A percentile compares a stretch with the other conserved stretches of the same genome.
phyloP scores from a whole-genome alignment of 176 grass and related monocot genomes.

The Aegilops tauschii region DNA sequence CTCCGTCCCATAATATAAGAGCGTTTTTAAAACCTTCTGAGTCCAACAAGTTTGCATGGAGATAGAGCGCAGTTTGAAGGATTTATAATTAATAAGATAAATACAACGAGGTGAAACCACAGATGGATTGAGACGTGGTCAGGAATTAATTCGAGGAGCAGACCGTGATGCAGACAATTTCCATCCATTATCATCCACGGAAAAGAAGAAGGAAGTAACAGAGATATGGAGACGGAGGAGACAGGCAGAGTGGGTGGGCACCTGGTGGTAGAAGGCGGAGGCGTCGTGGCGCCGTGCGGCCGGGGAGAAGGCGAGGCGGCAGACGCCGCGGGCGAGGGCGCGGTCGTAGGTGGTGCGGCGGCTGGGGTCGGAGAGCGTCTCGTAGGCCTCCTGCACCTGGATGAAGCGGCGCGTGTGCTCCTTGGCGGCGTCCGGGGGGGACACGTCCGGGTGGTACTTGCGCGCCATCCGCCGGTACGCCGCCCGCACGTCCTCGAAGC shows the following conservation, averaged over 20 bases:
- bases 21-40: neutral
- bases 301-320: constrained; percentile 45
- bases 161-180: neutral
- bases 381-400: constrained; percentile 85
- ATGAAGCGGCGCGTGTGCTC: constrained; percentile 79
- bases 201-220: no score
- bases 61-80: no score
- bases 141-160: neutral
- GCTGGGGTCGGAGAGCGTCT: constrained; percentile 82
- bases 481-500: constrained; percentile 61
- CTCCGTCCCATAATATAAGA: no score
- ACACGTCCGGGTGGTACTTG: constrained; percentile 92
- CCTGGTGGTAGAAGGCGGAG: constrained; percentile 37
- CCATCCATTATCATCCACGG: neutral
- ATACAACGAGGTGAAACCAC: no score
- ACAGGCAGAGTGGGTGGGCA: neutral
- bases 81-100: no score
- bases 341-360: constrained; percentile 64
- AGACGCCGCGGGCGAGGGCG: constrained; percentile 47
- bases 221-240: neutral
- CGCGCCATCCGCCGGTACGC: constrained; percentile 74
- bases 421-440: constrained; percentile 52
- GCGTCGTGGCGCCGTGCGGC: constrained; percentile 23
- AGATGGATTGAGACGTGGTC: no score
- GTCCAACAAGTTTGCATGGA: neutral